Evolutionary conservation across 495 filamentous ascomycete genomes (phyloP), one percentile per base, ranked within the genome.

Genomic region (Diplogelasinospora grovesii): DNA sequence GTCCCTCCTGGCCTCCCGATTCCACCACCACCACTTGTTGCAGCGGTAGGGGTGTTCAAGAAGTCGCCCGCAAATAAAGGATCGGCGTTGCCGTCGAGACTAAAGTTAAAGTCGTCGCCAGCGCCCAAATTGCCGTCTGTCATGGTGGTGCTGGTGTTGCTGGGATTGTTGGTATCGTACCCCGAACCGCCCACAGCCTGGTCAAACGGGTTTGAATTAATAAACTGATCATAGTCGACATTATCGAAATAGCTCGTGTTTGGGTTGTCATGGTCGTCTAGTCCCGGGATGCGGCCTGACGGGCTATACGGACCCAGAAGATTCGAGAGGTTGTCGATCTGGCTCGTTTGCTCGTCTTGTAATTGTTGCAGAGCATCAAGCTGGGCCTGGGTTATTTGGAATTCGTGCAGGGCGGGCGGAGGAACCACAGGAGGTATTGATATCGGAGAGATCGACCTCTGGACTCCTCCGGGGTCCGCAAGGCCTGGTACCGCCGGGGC

Each of bases 281-380:
- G 57, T 8, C 86, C 87, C 1, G 87, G 86, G 36, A 95, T 92
- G 13, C 71, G 70, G 9, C 87, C 87, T 4, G 75, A 84, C 0
- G 87, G 88, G 52, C 80, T 86, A 21, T 93, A 66, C 2, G 89
- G 87, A 22, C 83, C 79, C 16, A 95, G 68, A 0, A 85, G 56
- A 23, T 75, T 74, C 36, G 77, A 74, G 18, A 96, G 66, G 39
- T 83, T 75, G 40, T 84, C 74, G 5, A 96, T 77, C 15, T 82
- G 79, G 23, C 69, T 65, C 35, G 79, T 73, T 49, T 93, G 86
- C 27, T 89, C 77, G 16, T 71, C 70, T 54, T 89, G 82, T 51
- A 92, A 70, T 16, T 78, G 81, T 32, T 81, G 73, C 3, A 93
- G 63, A 28, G 78, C 71, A 30, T 93, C 85, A 10, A 94, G 78